Conservation (phyloP, 371 early-diverging fungal genomes). For the Funneliformis caledonium region DNA sequence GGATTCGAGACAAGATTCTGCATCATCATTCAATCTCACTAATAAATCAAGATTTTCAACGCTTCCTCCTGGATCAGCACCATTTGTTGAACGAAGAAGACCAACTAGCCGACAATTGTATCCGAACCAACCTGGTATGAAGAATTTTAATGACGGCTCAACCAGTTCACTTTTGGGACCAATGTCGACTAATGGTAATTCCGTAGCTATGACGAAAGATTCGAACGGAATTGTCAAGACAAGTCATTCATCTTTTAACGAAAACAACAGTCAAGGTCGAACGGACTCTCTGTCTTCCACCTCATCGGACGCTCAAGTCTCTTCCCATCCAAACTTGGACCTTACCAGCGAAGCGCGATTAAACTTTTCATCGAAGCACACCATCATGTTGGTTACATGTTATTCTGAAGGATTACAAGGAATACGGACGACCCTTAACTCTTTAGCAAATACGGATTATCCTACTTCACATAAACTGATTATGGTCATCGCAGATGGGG, state of each 20-base stretch:
- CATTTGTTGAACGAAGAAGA: neutral
- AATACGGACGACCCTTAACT: slow-evolving; percentile 93
- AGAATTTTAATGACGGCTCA: slow-evolving; percentile 4
- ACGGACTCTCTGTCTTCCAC: slow-evolving; percentile 25
- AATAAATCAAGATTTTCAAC: slow-evolving; percentile 15
- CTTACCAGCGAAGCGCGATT: slow-evolving; percentile 62
- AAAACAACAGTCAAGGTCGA: neutral
- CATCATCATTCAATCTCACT: neutral
- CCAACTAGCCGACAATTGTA: neutral
- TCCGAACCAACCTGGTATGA: neutral
- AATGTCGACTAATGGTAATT: slow-evolving; percentile 11
- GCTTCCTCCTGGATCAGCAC: neutral
- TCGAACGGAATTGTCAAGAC: neutral
- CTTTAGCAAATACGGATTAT: slow-evolving; percentile 91
- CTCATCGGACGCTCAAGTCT: neutral
- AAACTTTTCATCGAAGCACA: slow-evolving; percentile 72
- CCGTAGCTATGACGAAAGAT: neutral
- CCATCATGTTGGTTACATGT: slow-evolving; percentile 81
- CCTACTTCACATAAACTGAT: slow-evolving; percentile 91
- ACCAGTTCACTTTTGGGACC: slow-evolving; percentile 7
- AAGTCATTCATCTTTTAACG: neutral
- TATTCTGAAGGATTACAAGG: slow-evolving; percentile 94
- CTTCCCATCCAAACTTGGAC: slow-evolving; percentile 34
- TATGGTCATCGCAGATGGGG: slow-evolving; percentile 88
- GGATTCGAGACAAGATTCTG: neutral